phyloP scores from a whole-genome alignment of 2,329 filamentous ascomycete genomes.

The Penicillium hesseltinei region DNA sequence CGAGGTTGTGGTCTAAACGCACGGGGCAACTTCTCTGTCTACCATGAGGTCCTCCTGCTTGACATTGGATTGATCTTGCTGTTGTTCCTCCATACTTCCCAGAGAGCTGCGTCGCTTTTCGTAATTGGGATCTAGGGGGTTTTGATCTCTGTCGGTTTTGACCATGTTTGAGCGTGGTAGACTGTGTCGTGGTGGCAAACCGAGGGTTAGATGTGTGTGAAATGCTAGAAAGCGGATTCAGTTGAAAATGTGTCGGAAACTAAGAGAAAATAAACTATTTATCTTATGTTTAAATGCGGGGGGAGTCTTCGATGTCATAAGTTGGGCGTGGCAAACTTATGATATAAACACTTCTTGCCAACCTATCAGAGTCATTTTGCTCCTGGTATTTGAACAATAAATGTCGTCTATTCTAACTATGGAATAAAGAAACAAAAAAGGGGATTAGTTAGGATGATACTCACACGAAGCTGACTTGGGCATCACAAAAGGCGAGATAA shows the following conservation, averaged over 20 bases:
- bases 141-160: conserved; percentile 14
- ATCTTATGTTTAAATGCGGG: conserved; percentile 12
- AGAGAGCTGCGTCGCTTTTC: conserved; percentile 15
- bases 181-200: neutral
- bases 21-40: conserved; percentile 23
- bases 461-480: neutral
- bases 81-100: neutral
- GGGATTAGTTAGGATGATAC: too few relatives aligned
- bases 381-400: neutral
- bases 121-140: conserved; percentile 21
- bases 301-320: conserved; percentile 12
- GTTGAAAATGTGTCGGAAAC: neutral
- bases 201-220: neutral
- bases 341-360: conserved; percentile 16
- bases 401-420: neutral
- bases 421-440: neutral
- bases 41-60: conserved; percentile 13
- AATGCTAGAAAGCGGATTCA: neutral
- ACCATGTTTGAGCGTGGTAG: conserved; percentile 13
- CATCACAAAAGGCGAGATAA: neutral
- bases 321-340: conserved; percentile 17
- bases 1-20: neutral
- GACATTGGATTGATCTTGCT: neutral
- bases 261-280: neutral
- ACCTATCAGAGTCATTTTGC: neutral